Base-by-base conservation (phyloP, 306 rosid species). In the Oxytropis ochrocephala region DNA sequence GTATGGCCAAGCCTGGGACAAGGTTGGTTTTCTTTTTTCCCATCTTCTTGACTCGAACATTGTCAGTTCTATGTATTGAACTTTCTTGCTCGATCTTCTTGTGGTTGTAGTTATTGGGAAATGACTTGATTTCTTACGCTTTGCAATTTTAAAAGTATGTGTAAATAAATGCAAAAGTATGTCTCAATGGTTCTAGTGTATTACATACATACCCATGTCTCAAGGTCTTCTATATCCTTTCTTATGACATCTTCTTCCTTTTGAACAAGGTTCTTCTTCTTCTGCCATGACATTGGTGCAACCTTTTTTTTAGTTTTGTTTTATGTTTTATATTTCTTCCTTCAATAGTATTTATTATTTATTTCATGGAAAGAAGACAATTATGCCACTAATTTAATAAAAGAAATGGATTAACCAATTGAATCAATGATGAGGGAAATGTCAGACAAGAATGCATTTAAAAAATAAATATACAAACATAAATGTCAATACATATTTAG, bases 201-300 rank as follows among this genome's bases (percentile, higher is more conserved):
- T n/a, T n/a, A 32, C 4, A 35, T 35, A 57, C 29, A 4, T 61
- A 81, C 85, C 85, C 81, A 81, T 67, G 27, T n/a, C 41, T 54
- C 29, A 5, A 81, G 66, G 24, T 67, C 72, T 44, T 81, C 13
- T 1, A 62, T 67, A 8, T 72, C 81, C 16, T 72, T 76, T 39
- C 11, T 72, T 16, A 81, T 9, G 44, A 0, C 17, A n/a, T 54
- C 78, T 68, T 67, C 82, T 54, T 81, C 85, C 18, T 44, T 62
- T 6, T 58, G 17, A 1, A 38, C 57, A 36, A 51, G 36, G 46
- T 75, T 51, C 49, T 29, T 75, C 68, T 76, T 75, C 50, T 65
- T 51, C 12, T 56, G 38, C 74, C 53, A 53, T 61, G 69, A 1
- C 65, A 9, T 60, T 42, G 76, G 39, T n/a, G n/a, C n/a, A n/a